Conservation (phyloP, 306 rosid species). For the Comarum palustre region DNA sequence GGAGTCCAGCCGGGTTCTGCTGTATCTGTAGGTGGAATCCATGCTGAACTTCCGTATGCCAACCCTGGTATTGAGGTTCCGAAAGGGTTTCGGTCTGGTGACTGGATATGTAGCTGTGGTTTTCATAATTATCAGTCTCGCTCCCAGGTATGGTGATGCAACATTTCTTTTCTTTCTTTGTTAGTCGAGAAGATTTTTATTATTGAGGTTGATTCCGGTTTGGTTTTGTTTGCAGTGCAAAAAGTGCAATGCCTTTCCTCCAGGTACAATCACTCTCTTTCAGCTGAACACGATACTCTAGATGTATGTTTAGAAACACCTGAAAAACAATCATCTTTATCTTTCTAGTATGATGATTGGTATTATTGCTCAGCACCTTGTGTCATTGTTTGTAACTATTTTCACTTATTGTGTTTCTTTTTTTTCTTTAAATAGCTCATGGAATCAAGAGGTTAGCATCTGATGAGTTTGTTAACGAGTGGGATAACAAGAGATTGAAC, state of each 20-base stretch:
- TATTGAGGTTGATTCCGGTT: conserved; percentile 29
- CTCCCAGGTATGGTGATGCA: conserved; percentile 56
- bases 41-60: conserved; percentile 48
- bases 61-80: conserved; percentile 48
- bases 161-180: background rate
- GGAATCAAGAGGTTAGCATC: conserved; percentile 92
- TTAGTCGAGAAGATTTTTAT: background rate
- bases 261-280: conserved; percentile 48
- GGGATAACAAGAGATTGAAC: conserved; percentile 89
- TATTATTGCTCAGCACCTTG: background rate
- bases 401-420: conserved; percentile 13
- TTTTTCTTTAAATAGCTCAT: conserved; percentile 51
- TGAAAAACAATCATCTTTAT: background rate
- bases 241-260: conserved; percentile 82
- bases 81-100: conserved; percentile 91
- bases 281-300: background rate
- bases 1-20: conserved; percentile 53
- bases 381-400: background rate
- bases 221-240: conserved; percentile 71
- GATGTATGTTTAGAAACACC: background rate
- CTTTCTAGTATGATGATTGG: background rate
- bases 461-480: conserved; percentile 72
- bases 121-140: conserved; percentile 92
- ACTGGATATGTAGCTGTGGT: conserved; percentile 91
- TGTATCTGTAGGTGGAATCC: conserved; percentile 57